Evolutionary conservation across 345 rosid genomes (phyloP), one percentile per base, ranked within the genome.

Genomic region (Hypericum androsaemum): DNA sequence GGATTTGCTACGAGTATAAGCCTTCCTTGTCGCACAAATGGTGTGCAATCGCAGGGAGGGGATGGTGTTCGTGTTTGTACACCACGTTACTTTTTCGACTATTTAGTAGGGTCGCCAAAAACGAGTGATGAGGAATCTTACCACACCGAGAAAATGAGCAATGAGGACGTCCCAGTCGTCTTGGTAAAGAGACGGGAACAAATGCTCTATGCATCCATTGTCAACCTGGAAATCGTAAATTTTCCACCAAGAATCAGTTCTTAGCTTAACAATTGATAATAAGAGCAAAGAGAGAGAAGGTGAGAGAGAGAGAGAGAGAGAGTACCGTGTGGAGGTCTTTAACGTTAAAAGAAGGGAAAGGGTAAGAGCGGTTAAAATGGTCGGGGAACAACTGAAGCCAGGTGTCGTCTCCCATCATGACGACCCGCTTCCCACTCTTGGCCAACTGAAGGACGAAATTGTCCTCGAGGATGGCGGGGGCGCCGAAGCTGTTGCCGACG

Each of bases 91-190:
- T n/a, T n/a, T n/a, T n/a, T n/a, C n/a, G n/a, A n/a, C n/a, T n/a
- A n/a, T n/a, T n/a, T n/a, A 53, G 44, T 50, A 66, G 39, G 39
- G 39, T 48, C 43, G 0, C 48, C 22, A 12, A 35, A 6, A 13
- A 16, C 15, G 22, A 9, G 14, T 7, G 28, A n/a, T 7, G 22
- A 9, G 50, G 15, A 46, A n/a, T 62, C 77, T 70, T 84, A 88
- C 98, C 89, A 84, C 84, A 7, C 98, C 98, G 10, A 90, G 96
- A 73, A 87, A 90, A 78, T 90, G 98, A 0, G 95, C 94, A 67
- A 90, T 81, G 16, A 90, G 94, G 52, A 88, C 96, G 69, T 88
- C 95, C 96, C 96, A 90, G 58, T 90, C 89, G 55, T 85, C 81
- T 66, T 82, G 40, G 54, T 76, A 71, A 38, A 88, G 70, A 11